Evolutionary conservation across 2,329 filamentous ascomycete genomes (phyloP), one percentile per base, ranked within the genome.

Genomic region (Fusarium dlaminii): DNA sequence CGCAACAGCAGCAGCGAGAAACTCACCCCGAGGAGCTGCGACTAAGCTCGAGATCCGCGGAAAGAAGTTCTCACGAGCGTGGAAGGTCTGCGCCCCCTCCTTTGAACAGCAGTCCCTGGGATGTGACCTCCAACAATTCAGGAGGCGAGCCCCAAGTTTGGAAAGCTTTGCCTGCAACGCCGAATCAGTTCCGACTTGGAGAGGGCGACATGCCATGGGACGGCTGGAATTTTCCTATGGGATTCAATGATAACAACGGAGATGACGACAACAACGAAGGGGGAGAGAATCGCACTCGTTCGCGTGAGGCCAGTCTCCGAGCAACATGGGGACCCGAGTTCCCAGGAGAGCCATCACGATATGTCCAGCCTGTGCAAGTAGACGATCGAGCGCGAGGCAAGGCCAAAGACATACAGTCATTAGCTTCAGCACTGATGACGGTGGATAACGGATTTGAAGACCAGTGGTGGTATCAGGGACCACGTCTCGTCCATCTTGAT

Each of bases 391-490:
- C 76, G 6, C 63, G 64, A 43, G 72, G 73, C 10, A 75, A 73
- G 34, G 72, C 77, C 12, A 72, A 71, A 29, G 85, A 88, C 49
- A 83, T 89, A 7, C 86, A 86, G 62, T 83, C 85, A 1, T 80
- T 89, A 8, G 87, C 86, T 15, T 83, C 84, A 8, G 87, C 87
- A 42, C 84, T 89, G 83, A 85, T 89, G 81, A 89, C 87, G 6
- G 85, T 89, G 7, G 87, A 89, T 75, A 89, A 89, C 73, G 87
- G 87, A 6, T 89, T 89, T 72, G 87, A 89, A 80, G 85, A 86
- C 69, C 87, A 89, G 78, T 89, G 87, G 87, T 89, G 87, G 87
- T 85, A 88, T 73, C 86, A 86, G 69, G 87, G 87, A 3, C 62
- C 79, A 42, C 77, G 79, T 8, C 68, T 80, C 12, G 76, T 78